Evolutionary conservation across 495 filamentous ascomycete species (phyloP).

Genomic region (Penicillium flavigenum): DNA sequence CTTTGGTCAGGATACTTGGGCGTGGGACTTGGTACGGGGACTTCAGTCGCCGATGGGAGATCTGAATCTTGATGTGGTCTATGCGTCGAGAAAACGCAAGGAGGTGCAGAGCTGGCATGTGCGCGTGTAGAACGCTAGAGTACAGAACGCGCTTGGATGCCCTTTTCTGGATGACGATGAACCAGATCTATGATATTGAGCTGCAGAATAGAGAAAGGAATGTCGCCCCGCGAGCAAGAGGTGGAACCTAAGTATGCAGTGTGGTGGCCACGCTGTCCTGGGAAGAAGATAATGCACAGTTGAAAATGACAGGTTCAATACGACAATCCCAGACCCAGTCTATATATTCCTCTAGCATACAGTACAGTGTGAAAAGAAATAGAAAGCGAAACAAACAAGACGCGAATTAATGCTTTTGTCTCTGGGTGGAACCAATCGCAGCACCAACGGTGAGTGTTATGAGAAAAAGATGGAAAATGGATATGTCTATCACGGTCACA

Average conservation of each 20-base stretch:
- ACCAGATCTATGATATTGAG: neutral
- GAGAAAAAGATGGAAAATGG: conserved; percentile 21
- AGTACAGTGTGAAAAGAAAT: conserved; percentile 15
- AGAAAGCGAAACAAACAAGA: conserved; percentile 12
- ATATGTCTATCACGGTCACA: conserved; percentile 28
- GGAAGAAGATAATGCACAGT: neutral
- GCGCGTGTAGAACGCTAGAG: neutral
- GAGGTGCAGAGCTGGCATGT: neutral
- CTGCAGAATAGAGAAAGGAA: neutral
- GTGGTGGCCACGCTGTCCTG: neutral
- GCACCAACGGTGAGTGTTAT: conserved; percentile 24
- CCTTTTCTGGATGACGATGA: neutral
- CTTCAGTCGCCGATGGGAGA: neutral
- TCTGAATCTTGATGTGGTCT: neutral
- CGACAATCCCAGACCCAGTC: conserved; percentile 21
- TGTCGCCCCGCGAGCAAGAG: neutral
- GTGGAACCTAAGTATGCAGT: too few species aligned
- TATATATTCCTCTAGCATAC: conserved; percentile 26
- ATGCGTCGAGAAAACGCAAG: neutral
- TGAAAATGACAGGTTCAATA: conserved; percentile 10
- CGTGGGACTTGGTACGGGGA: neutral
- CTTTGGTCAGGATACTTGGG: neutral
- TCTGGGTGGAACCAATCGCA: conserved; percentile 12
- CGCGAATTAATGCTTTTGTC: conserved; percentile 30
- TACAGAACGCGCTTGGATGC: neutral